These are phyloP conservation scores for Coleophoma eucalyptorum DNA, from an alignment of 2,329 filamentous ascomycete genomes.

Conservation along the genomic window DNA sequence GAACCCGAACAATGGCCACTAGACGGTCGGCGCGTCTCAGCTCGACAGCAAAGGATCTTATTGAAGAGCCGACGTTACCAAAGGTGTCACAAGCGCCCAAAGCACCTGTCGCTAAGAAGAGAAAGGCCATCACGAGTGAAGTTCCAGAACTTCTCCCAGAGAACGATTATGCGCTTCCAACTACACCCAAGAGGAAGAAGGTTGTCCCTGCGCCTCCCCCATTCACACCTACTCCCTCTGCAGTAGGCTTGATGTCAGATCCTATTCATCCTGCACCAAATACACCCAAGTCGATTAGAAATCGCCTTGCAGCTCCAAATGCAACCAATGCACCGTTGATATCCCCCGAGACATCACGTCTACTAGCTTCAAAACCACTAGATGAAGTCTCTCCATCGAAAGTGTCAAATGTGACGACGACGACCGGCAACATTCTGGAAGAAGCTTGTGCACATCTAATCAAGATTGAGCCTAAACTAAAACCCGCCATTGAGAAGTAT, in stretches of 20 bases:
- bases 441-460: constrained; percentile 74
- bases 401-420: constrained; percentile 28
- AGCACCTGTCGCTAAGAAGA: constrained; percentile 16
- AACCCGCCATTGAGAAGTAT: constrained; percentile 68
- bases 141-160: constrained; percentile 5
- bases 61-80: constrained; percentile 5
- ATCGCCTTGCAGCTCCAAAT: constrained; percentile 59
- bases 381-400: constrained; percentile 55
- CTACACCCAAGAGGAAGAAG: constrained; percentile 24
- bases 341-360: constrained; percentile 65
- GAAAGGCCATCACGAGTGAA: constrained; percentile 17
- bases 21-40: constrained; percentile 24
- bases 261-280: constrained; percentile 33
- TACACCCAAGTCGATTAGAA: constrained; percentile 19
- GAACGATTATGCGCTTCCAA: constrained; percentile 9
- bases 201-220: constrained; percentile 23
- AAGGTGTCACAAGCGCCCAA: constrained; percentile 4
- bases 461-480: constrained; percentile 67
- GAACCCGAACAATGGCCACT: constrained; percentile 18
- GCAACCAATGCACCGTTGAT: constrained; percentile 66
- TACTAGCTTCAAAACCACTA: constrained; percentile 50
- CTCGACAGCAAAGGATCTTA: constrained; percentile 7
- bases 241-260: constrained; percentile 40
- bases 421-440: constrained; percentile 69
- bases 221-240: constrained; percentile 44